phyloP scores from a whole-genome alignment of 371 early-diverging fungal genomes.

The Mucor mucedo region DNA sequence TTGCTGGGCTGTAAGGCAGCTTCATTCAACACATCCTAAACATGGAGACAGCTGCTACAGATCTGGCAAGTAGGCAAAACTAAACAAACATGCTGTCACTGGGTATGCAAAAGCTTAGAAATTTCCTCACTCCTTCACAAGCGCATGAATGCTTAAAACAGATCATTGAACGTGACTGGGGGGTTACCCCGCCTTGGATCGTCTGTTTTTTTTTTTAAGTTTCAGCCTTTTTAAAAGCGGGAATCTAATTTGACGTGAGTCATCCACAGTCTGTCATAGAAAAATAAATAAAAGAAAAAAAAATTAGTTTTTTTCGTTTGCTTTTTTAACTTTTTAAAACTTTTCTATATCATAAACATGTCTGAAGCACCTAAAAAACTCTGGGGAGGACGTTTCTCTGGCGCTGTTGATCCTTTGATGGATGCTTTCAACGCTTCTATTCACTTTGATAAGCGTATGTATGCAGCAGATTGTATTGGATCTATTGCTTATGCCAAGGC shows the following conservation, averaged over 20 bases:
- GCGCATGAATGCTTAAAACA: too few relatives aligned
- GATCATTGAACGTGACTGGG: too few relatives aligned
- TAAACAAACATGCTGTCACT: too few relatives aligned
- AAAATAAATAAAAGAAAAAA: not conserved
- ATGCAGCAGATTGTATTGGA: slow-evolving; percentile 85
- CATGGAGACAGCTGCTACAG: too few relatives aligned
- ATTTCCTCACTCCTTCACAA: too few relatives aligned
- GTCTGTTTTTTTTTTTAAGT: too few relatives aligned
- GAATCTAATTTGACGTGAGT: not conserved
- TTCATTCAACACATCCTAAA: too few relatives aligned
- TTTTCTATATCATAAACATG: slow-evolving; percentile 7
- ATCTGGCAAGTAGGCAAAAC: too few relatives aligned
- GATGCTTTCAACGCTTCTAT: slow-evolving; percentile 95
- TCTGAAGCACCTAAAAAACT: slow-evolving; percentile 58
- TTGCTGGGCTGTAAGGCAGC: too few relatives aligned
- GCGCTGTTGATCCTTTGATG: slow-evolving; percentile 95
- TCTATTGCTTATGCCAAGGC: slow-evolving; percentile 94
- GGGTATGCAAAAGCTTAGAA: too few relatives aligned
- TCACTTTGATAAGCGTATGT: slow-evolving; percentile 91
- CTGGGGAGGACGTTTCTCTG: slow-evolving; percentile 89
- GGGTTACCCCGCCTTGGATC: too few relatives aligned
- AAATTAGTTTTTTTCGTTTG: not conserved
- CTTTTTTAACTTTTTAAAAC: not conserved
- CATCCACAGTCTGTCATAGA: not conserved
- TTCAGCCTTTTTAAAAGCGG: too few relatives aligned